A percentile compares a stretch with the other conserved stretches of the same genome.
phyloP scores from a whole-genome alignment of 495 filamentous ascomycete species.

The Rusavskia elegans region DNA sequence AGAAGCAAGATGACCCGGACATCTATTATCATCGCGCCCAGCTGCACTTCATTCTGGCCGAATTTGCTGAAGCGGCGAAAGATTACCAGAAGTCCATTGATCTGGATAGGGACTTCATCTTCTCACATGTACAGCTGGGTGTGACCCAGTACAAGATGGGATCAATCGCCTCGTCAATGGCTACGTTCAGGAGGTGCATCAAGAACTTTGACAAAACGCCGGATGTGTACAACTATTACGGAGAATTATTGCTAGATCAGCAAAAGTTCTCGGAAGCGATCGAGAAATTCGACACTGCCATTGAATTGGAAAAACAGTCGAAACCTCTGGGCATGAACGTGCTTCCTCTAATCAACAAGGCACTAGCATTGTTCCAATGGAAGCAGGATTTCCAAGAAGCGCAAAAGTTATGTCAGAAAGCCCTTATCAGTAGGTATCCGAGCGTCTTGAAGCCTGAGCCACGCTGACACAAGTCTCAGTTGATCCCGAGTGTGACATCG shows the following conservation, averaged over 20 bases:
- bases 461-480: slow-evolving; percentile 35
- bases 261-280: slow-evolving; percentile 89
- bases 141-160: slow-evolving; percentile 99
- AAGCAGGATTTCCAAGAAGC: slow-evolving; percentile 91
- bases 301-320: slow-evolving; percentile 90
- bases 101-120: slow-evolving; percentile 88
- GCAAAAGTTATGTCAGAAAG: slow-evolving; percentile 92
- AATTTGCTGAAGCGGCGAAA: slow-evolving; percentile 85
- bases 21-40: slow-evolving; percentile 99
- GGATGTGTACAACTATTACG: slow-evolving; percentile 99
- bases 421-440: slow-evolving; percentile 72
- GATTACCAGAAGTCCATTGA: slow-evolving; percentile 99
- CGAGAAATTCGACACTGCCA: slow-evolving; percentile 93
- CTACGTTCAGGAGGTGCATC: slow-evolving; percentile 89
- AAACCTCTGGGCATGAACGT: slow-evolving; percentile 96
- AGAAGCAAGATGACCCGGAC: slow-evolving; percentile 83
- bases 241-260: slow-evolving; percentile 95
- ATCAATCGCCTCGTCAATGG: slow-evolving; percentile 92
- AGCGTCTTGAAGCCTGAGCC: not conserved
- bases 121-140: slow-evolving; percentile 97
- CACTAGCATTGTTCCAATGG: slow-evolving; percentile 91
- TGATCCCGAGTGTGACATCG: slow-evolving; percentile 97
- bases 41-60: slow-evolving; percentile 90
- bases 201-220: slow-evolving; percentile 96
- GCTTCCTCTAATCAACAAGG: slow-evolving; percentile 95